These are phyloP conservation scores for Fusarium incarnatum DNA, from an alignment of 2,329 filamentous ascomycete genomes.

Conservation along the genomic window DNA sequence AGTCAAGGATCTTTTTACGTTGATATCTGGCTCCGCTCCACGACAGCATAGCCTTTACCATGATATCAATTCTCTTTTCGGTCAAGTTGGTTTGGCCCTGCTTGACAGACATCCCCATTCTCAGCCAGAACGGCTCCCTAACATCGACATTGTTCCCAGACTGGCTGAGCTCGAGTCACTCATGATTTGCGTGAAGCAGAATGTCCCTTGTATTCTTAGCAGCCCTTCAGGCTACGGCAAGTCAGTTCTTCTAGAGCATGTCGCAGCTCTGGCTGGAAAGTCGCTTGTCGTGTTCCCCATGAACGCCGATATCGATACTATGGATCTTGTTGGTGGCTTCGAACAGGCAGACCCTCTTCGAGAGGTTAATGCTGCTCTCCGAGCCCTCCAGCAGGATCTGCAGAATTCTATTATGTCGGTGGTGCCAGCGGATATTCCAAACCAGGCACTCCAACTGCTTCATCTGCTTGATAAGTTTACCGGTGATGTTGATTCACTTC, in stretches of 20 bases:
- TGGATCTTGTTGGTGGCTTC: slow-evolving; percentile 96
- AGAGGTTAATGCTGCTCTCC: slow-evolving; percentile 69
- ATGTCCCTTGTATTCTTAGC: slow-evolving; percentile 89
- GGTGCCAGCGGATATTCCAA: slow-evolving; percentile 60
- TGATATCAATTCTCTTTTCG: slow-evolving; percentile 71
- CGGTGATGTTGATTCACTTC: slow-evolving; percentile 55
- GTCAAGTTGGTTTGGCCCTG: slow-evolving; percentile 84
- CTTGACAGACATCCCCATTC: slow-evolving; percentile 69
- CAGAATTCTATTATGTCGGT: slow-evolving; percentile 62
- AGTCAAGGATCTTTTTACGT: slow-evolving; percentile 73
- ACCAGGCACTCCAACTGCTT: slow-evolving; percentile 62
- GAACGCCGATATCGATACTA: slow-evolving; percentile 95
- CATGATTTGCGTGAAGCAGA: slow-evolving; percentile 86
- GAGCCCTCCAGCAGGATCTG: slow-evolving; percentile 63
- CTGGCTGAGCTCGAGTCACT: slow-evolving; percentile 85
- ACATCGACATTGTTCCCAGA: slow-evolving; percentile 64
- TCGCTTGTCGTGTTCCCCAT: slow-evolving; percentile 85
- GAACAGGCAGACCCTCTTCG: slow-evolving; percentile 90
- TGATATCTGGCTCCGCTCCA: slow-evolving; percentile 68
- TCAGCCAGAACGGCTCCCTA: slow-evolving; percentile 64
- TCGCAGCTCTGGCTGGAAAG: slow-evolving; percentile 83
- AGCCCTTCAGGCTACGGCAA: slow-evolving; percentile 90
- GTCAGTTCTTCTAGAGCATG: slow-evolving; percentile 79
- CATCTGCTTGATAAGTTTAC: slow-evolving; percentile 59
- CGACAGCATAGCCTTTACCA: slow-evolving; percentile 75